These are phyloP conservation scores for Aschersonia sp. DNA, from an alignment of 2,329 filamentous ascomycete species.

Conservation along the genomic window DNA sequence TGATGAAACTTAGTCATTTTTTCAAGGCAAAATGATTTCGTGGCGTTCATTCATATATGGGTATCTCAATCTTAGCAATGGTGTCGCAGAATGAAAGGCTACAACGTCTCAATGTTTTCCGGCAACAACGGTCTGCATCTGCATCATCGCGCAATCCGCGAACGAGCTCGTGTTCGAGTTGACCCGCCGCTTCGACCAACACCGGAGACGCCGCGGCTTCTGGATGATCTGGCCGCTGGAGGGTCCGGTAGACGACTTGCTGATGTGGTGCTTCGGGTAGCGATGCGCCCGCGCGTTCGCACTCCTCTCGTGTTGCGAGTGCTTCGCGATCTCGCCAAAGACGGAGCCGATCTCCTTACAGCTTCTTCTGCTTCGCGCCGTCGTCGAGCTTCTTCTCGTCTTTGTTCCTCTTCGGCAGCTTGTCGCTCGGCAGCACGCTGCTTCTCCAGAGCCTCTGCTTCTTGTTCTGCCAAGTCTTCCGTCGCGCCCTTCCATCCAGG, in stretches of 20 bases:
- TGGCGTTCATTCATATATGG: slow-evolving; percentile 10
- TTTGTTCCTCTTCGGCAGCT: slow-evolving; percentile 64
- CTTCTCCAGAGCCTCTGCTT: slow-evolving; percentile 60
- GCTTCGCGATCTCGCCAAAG: slow-evolving; percentile 14
- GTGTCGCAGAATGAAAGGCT: not conserved
- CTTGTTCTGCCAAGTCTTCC: slow-evolving; percentile 73
- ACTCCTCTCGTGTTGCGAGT: slow-evolving; percentile 16
- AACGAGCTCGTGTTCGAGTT: slow-evolving; percentile 16
- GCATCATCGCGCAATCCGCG: slow-evolving; percentile 15
- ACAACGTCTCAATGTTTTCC: not conserved
- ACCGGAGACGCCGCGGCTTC: slow-evolving; percentile 18
- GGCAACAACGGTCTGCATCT: too few species aligned
- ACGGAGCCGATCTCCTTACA: slow-evolving; percentile 11
- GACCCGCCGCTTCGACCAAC: slow-evolving; percentile 20
- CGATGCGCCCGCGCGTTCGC: slow-evolving; percentile 13
- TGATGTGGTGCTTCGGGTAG: slow-evolving; percentile 11
- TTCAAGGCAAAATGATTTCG: slow-evolving; percentile 55
- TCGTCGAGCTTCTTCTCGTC: slow-evolving; percentile 55
- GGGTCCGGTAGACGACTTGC: slow-evolving; percentile 15
- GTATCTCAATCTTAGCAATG: slow-evolving; percentile 10
- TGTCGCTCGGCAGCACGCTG: slow-evolving; percentile 67
- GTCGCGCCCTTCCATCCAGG: slow-evolving; percentile 81
- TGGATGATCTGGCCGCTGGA: slow-evolving; percentile 12
- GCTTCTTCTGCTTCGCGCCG: slow-evolving; percentile 48
- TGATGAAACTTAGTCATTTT: slow-evolving; percentile 95